Evolutionary conservation across 2,329 filamentous ascomycete genomes (phyloP).

Genomic region (Talaromyces sp.): DNA sequence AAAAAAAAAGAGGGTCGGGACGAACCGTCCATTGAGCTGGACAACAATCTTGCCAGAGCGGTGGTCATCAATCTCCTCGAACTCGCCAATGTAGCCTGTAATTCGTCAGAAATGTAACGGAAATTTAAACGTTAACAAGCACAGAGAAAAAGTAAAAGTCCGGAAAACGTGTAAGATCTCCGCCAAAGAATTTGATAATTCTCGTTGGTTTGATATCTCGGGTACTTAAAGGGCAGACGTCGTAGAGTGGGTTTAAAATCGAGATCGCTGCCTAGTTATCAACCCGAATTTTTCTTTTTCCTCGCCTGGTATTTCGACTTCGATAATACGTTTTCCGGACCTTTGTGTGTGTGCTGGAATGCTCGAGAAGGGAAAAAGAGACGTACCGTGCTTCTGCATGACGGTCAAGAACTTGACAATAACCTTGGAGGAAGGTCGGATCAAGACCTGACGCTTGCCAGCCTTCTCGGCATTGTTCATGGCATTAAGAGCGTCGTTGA

Average conservation of each 20-base stretch:
- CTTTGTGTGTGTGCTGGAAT: neutral
- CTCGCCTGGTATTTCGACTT: neutral
- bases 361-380: neutral
- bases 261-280: constrained; percentile 99
- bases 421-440: constrained; percentile 98
- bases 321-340: constrained; percentile 11
- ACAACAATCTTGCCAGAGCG: constrained; percentile 99
- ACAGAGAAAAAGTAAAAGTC: constrained; percentile 48
- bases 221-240: constrained; percentile 99
- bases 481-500: constrained; percentile 97
- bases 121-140: constrained; percentile 90
- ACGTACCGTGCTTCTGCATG: constrained; percentile 99
- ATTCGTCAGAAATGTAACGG: constrained; percentile 71
- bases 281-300: constrained; percentile 65
- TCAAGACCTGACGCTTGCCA: constrained; percentile 98
- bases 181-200: constrained; percentile 48
- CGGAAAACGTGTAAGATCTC: constrained; percentile 96
- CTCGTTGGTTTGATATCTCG: constrained; percentile 70
- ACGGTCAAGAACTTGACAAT: constrained; percentile 98
- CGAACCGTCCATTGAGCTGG: constrained; percentile 89
- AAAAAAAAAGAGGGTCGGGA: neutral
- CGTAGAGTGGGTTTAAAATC: constrained; percentile 60
- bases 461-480: constrained; percentile 99
- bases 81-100: constrained; percentile 96
- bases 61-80: constrained; percentile 99